phyloP scores from a whole-genome alignment of 495 filamentous ascomycete species.

The Patellaria atrata region DNA sequence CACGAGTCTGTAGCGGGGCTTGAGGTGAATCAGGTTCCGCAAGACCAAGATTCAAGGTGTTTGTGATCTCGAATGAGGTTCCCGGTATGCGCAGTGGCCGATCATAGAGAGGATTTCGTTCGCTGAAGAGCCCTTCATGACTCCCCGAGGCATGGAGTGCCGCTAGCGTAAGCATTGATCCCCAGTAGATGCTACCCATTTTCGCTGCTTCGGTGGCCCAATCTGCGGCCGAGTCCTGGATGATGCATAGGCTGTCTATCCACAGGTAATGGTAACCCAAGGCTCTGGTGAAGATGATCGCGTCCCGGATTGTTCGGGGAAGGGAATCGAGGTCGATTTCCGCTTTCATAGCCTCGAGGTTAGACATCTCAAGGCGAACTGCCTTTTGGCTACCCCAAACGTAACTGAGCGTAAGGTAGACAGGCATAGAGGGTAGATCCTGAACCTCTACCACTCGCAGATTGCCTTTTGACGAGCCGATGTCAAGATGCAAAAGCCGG shows the following conservation, averaged over 20 bases:
- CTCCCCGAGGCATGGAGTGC: neutral
- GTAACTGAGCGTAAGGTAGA: too few relatives aligned
- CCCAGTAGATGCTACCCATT: slow-evolving; percentile 1
- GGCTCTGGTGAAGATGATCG: slow-evolving; percentile 1
- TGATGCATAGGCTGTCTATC: slow-evolving; percentile 13
- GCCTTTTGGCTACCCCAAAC: too few relatives aligned
- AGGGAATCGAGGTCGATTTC: too few relatives aligned
- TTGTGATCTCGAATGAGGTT: neutral
- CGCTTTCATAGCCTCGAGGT: too few relatives aligned
- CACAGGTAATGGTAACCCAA: slow-evolving; percentile 12
- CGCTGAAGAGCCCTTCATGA: slow-evolving; percentile 1
- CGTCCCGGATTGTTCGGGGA: slow-evolving; percentile 10
- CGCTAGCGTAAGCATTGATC: neutral
- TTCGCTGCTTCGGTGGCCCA: slow-evolving; percentile 1
- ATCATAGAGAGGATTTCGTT: neutral
- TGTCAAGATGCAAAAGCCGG: too few relatives aligned
- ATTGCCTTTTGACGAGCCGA: too few relatives aligned
- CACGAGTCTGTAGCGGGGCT: slow-evolving; percentile 1
- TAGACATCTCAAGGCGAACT: too few relatives aligned
- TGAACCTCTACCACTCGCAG: too few relatives aligned
- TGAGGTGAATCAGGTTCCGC: too few relatives aligned
- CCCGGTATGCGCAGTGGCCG: neutral
- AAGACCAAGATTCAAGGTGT: too few relatives aligned
- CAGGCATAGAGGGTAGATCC: too few relatives aligned
- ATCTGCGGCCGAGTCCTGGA: slow-evolving; percentile 8